Evolutionary conservation across 495 filamentous ascomycete genomes (phyloP).

Genomic region (Astrothelium subdiscretum): DNA sequence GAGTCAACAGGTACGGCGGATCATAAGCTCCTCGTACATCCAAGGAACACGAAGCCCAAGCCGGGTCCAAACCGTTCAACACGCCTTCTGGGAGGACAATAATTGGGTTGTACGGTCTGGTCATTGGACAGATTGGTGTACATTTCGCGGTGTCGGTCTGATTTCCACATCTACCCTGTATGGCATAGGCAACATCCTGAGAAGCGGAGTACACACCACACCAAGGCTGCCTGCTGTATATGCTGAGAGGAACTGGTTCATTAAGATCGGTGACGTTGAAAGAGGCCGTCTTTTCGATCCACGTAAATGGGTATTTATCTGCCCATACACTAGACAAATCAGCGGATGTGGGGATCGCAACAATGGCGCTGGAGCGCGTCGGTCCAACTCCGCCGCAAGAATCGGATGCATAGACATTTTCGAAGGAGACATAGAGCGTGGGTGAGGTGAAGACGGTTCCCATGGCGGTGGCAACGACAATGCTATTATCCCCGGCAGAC

Average conservation of each 20-base stretch:
- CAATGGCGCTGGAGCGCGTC: not conserved
- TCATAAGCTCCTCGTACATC: not conserved
- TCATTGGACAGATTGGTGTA: not conserved
- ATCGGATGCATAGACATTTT: slow-evolving; percentile 7
- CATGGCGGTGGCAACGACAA: not conserved
- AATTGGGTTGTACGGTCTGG: not conserved
- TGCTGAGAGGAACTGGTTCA: slow-evolving; percentile 5
- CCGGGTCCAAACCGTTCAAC: not conserved
- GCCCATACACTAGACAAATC: slow-evolving; percentile 6
- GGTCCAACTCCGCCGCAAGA: slow-evolving; percentile 7
- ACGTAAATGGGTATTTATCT: not conserved
- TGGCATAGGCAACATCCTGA: not conserved
- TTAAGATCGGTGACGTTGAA: slow-evolving; percentile 12
- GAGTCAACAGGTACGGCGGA: slow-evolving; percentile 1
- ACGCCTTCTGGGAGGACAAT: not conserved
- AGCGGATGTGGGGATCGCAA: not conserved
- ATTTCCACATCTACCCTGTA: not conserved
- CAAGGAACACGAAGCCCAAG: not conserved
- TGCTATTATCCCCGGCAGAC: not conserved
- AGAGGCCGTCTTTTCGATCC: not conserved
- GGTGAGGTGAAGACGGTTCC: slow-evolving; percentile 6
- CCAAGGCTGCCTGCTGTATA: slow-evolving; percentile 3
- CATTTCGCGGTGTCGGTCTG: not conserved
- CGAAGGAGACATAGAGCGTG: slow-evolving; percentile 9
- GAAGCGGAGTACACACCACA: slow-evolving; percentile 2